Percentiles rank a stretch among this genome's conserved stretches.
These are phyloP conservation scores for Exophiala alcalophila DNA, from an alignment of 2,329 filamentous ascomycete species.

Conservation along the genomic window DNA sequence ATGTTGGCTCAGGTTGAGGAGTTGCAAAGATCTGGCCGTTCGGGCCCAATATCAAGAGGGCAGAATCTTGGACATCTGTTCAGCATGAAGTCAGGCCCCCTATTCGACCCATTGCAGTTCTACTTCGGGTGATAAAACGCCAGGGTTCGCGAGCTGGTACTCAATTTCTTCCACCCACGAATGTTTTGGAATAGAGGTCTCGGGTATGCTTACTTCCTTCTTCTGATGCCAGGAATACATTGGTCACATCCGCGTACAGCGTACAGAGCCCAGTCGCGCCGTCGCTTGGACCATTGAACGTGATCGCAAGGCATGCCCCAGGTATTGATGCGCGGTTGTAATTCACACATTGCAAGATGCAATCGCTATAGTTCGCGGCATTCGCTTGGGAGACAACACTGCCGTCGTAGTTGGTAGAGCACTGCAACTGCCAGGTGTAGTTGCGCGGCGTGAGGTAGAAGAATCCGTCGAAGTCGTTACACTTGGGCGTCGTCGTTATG, in stretches of 20 bases:
- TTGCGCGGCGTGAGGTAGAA: conserved; percentile 21
- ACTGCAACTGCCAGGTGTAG: conserved; percentile 26
- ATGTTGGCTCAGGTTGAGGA: conserved; percentile 14
- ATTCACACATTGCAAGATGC: conserved; percentile 19
- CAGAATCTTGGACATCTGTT: conserved; percentile 23
- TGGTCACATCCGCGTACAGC: conserved; percentile 16
- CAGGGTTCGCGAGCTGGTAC: too few relatives aligned
- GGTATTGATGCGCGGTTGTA: conserved; percentile 15
- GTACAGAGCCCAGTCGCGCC: conserved; percentile 16
- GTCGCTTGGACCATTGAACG: conserved; percentile 18
- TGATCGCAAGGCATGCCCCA: conserved; percentile 19
- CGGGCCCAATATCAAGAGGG: conserved; percentile 21
- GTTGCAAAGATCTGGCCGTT: conserved; percentile 22
- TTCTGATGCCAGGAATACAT: conserved; percentile 16
- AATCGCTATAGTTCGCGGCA: conserved; percentile 13
- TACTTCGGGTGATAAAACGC: too few relatives aligned
- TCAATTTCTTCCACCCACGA: neutral
- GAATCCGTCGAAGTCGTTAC: conserved; percentile 22
- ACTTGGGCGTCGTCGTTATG: conserved; percentile 14
- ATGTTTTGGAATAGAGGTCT: neutral
- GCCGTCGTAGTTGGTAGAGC: conserved; percentile 21
- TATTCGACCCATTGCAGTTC: too few relatives aligned
- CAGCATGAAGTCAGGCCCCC: too few relatives aligned
- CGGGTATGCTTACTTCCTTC: conserved; percentile 19
- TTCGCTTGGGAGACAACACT: conserved; percentile 8